phyloP scores from a whole-genome alignment of 1,284 basidiomycete genomes.

The Cutaneotrichosporon spelunceum region DNA sequence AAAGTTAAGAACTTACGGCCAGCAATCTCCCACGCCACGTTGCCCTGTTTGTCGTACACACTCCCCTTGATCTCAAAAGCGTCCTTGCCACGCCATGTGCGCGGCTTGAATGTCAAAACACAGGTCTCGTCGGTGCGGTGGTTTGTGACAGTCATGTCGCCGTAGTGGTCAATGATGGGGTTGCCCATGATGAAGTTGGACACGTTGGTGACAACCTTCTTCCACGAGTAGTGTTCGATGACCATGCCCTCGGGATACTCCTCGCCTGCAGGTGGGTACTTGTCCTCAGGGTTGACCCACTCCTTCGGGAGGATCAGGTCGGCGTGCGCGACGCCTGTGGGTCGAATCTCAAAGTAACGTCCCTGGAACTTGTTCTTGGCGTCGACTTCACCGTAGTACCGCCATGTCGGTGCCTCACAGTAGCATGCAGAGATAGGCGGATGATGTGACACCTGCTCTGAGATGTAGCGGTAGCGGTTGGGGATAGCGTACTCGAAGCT shows the following conservation, averaged over 20 bases:
- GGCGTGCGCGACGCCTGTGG: conserved; percentile 88
- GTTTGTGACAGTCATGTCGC: conserved; percentile 86
- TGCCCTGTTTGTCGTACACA: conserved; percentile 67
- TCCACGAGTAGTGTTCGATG: conserved; percentile 51
- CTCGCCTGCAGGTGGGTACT: conserved; percentile 46
- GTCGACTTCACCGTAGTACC: conserved; percentile 82
- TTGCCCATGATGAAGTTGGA: conserved; percentile 92
- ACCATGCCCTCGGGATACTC: conserved; percentile 43
- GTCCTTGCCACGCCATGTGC: conserved; percentile 88
- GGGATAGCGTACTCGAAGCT: conserved; percentile 94
- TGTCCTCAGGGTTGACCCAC: conserved; percentile 51
- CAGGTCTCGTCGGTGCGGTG: conserved; percentile 90
- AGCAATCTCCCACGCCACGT: conserved; percentile 80
- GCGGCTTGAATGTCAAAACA: conserved; percentile 88
- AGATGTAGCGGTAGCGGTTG: conserved; percentile 85
- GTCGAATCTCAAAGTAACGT: conserved; percentile 92
- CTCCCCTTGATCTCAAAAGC: conserved; percentile 88
- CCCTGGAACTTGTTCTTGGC: conserved; percentile 90
- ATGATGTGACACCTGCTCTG: conserved; percentile 94
- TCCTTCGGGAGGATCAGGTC: conserved; percentile 73
- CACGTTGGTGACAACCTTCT: conserved; percentile 86
- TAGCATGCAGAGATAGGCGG: conserved; percentile 97
- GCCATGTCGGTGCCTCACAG: conserved; percentile 84
- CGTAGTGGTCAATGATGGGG: conserved; percentile 95
- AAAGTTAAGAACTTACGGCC: conserved; percentile 56